These are phyloP conservation scores for Fusarium brachygibbosum DNA, from an alignment of 2,329 filamentous ascomycete genomes.

Conservation along the genomic window DNA sequence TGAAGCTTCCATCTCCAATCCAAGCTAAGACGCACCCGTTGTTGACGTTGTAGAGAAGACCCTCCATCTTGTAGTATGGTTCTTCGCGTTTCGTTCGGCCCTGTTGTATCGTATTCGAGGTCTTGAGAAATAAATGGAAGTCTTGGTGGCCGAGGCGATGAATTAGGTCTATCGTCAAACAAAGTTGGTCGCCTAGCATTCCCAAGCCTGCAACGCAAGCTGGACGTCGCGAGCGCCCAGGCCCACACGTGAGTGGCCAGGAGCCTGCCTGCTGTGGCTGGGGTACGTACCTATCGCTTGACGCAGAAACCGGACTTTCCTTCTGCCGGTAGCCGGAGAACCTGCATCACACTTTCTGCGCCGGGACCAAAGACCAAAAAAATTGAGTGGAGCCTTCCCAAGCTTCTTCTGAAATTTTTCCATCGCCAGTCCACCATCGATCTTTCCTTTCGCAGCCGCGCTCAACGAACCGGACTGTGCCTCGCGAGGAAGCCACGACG, in stretches of 20 bases:
- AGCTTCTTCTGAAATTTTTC: conserved; percentile 61
- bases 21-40: conserved; percentile 74
- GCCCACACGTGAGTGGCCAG: conserved; percentile 49
- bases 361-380: conserved; percentile 52
- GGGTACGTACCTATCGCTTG: conserved; percentile 35
- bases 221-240: conserved; percentile 40
- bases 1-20: conserved; percentile 24
- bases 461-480: conserved; percentile 56
- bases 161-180: conserved; percentile 42
- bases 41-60: conserved; percentile 93
- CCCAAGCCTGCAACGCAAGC: conserved; percentile 46
- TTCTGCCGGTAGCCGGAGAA: conserved; percentile 46
- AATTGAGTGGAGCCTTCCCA: conserved; percentile 56
- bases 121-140: conserved; percentile 13
- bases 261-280: conserved; percentile 8
- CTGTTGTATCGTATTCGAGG: conserved; percentile 10
- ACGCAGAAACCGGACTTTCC: conserved; percentile 41
- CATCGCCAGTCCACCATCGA: conserved; percentile 52
- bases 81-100: conserved; percentile 11
- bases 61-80: conserved; percentile 76
- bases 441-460: conserved; percentile 52
- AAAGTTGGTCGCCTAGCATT: conserved; percentile 48
- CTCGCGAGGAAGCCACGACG: conserved; percentile 53
- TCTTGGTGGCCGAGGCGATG: conserved; percentile 33
- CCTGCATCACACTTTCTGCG: conserved; percentile 49